Evolutionary conservation across 352 stramenopile genomes (phyloP).

Genomic region (Phytophthora fragariaefolia): DNA sequence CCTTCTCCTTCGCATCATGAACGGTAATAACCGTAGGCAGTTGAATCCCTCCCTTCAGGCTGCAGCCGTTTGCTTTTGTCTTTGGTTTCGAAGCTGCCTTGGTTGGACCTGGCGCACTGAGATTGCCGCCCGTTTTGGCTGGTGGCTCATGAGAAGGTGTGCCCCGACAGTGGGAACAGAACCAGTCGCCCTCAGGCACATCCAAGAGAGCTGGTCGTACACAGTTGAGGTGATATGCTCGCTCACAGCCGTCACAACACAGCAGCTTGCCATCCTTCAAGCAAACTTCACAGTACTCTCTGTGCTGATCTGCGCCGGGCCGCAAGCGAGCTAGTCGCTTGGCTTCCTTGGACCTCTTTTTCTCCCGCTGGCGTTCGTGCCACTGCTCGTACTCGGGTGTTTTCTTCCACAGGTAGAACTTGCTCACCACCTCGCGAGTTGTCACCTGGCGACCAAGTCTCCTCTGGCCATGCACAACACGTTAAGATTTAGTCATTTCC

Average conservation of each 20-base stretch:
- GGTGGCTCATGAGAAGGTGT: not conserved
- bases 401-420: slow-evolving; percentile 77
- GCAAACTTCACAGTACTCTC: slow-evolving; percentile 77
- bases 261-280: slow-evolving; percentile 72
- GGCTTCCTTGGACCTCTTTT: slow-evolving; percentile 59
- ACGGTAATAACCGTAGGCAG: slow-evolving; percentile 8
- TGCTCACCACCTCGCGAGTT: slow-evolving; percentile 56
- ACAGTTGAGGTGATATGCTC: slow-evolving; percentile 80
- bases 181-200: slow-evolving; percentile 76
- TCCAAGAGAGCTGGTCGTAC: slow-evolving; percentile 71
- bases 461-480: slow-evolving; percentile 47
- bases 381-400: slow-evolving; percentile 57
- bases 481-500: not conserved
- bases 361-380: slow-evolving; percentile 52
- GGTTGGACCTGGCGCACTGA: slow-evolving; percentile 1
- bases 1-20: slow-evolving; percentile 7
- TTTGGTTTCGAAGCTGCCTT: slow-evolving; percentile 16
- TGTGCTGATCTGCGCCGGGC: slow-evolving; percentile 59
- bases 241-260: slow-evolving; percentile 79
- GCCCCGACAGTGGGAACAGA: slow-evolving; percentile 56
- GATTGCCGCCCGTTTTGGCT: slow-evolving; percentile 4
- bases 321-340: slow-evolving; percentile 36
- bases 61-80: slow-evolving; percentile 20
- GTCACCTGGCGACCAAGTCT: slow-evolving; percentile 42
- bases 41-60: slow-evolving; percentile 6